Percentiles rank a stretch among this genome's conserved stretches.
Evolutionary conservation across 768 basidiomycete species (phyloP).

Genomic region (Boletus vinaceobasis): DNA sequence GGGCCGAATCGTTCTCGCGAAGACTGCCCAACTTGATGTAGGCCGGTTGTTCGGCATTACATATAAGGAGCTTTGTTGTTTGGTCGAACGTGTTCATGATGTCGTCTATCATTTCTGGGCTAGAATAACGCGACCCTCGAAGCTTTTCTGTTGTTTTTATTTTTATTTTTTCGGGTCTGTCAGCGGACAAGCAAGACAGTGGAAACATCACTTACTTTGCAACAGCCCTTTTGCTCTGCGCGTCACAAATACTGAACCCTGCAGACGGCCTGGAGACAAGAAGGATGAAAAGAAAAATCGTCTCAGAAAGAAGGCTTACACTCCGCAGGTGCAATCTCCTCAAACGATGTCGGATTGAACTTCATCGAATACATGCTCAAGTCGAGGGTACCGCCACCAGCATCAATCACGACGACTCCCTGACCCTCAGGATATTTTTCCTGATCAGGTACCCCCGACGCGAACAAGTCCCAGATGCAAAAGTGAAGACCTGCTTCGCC

Average conservation of each 20-base stretch:
- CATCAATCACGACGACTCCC: slow-evolving; percentile 45
- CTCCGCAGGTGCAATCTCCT: slow-evolving; percentile 34
- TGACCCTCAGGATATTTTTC: slow-evolving; percentile 16
- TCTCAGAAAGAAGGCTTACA: slow-evolving; percentile 18
- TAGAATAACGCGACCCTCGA: slow-evolving; percentile 23
- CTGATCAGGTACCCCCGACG: slow-evolving; percentile 10
- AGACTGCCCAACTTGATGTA: slow-evolving; percentile 39
- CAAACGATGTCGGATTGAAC: slow-evolving; percentile 29
- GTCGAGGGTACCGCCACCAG: slow-evolving; percentile 43
- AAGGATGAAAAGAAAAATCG: neutral
- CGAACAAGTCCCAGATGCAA: slow-evolving; percentile 39
- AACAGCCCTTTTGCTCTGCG: slow-evolving; percentile 24
- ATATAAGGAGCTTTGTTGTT: slow-evolving; percentile 38
- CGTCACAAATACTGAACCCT: slow-evolving; percentile 38
- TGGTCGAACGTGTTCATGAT: slow-evolving; percentile 35
- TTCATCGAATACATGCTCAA: slow-evolving; percentile 41
- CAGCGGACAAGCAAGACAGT: neutral
- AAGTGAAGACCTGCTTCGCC: slow-evolving; percentile 60
- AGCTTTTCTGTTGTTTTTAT: slow-evolving; percentile 20
- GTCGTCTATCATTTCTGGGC: slow-evolving; percentile 28
- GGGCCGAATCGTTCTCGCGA: slow-evolving; percentile 29
- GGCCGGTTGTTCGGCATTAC: slow-evolving; percentile 27
- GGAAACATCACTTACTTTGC: slow-evolving; percentile 24
- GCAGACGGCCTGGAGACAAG: slow-evolving; percentile 28
- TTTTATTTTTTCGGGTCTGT: neutral